Conservation (phyloP, 2,329 filamentous ascomycete species). For the Ophiostoma perfectum region DNA sequence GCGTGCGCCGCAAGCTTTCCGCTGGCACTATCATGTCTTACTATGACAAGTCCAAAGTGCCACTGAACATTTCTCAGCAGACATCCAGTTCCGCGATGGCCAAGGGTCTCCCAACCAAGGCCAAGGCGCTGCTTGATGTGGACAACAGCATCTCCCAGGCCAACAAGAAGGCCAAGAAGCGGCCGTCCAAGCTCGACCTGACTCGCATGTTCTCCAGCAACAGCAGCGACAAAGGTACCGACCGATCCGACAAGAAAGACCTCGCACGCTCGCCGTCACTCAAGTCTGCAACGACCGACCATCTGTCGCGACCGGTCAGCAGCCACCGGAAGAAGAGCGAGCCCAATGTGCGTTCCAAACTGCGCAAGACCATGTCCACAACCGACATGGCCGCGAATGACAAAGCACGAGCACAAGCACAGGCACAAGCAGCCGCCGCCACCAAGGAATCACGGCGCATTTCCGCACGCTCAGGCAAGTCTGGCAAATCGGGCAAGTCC, state of each 20-base stretch:
- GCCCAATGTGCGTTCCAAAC: conserved; percentile 28
- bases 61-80: conserved; percentile 54
- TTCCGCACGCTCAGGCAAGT: not conserved
- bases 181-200: conserved; percentile 47
- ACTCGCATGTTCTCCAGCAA: conserved; percentile 40
- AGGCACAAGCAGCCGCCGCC: conserved; percentile 22
- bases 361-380: not conserved
- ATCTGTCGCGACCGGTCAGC: conserved; percentile 30
- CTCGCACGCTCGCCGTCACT: conserved; percentile 39
- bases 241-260: not conserved
- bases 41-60: conserved; percentile 53
- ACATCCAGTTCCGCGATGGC: conserved; percentile 55
- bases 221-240: conserved; percentile 34
- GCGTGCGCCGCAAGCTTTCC: conserved; percentile 46
- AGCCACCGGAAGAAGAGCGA: conserved; percentile 27
- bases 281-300: conserved; percentile 34
- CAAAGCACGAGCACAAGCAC: not conserved
- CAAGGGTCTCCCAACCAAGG: conserved; percentile 48
- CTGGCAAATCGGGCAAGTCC: not conserved
- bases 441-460: not conserved
- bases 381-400: conserved; percentile 8
- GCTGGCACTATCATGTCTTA: conserved; percentile 49
- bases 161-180: conserved; percentile 37
- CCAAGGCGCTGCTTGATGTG: conserved; percentile 40
- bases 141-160: conserved; percentile 34